phyloP scores from a whole-genome alignment of 139 green algal genomes.

The Penium margaritaceum region DNA sequence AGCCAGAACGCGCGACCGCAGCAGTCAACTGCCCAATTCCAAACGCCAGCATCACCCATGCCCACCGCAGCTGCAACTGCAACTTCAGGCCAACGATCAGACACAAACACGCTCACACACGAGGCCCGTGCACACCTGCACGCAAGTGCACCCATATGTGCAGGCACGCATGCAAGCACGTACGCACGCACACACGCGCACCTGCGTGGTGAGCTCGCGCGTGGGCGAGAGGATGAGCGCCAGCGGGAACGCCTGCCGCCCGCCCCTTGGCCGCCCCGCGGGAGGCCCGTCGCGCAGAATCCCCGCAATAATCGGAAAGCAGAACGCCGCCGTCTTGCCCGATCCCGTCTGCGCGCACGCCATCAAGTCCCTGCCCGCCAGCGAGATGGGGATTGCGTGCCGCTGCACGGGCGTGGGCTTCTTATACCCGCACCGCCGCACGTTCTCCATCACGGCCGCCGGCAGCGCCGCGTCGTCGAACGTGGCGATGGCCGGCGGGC shows the following conservation, averaged over 20 bases:
- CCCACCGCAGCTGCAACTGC: no score
- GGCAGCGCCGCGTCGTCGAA: conserved; percentile 75
- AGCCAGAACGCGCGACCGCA: no score
- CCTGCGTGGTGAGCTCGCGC: conserved; percentile 80
- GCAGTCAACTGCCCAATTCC: no score
- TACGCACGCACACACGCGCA: no score
- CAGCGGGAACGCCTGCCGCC: conserved; percentile 76
- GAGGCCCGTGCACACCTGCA: no score
- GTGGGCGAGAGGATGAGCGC: conserved; percentile 86
- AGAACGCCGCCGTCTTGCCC: conserved; percentile 97
- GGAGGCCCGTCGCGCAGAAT: conserved; percentile 69
- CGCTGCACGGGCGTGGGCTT: conserved; percentile 95
- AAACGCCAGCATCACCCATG: no score
- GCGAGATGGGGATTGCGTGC: conserved; percentile 90
- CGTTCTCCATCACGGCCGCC: conserved; percentile 72
- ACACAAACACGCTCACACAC: no score
- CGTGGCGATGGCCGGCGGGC: conserved; percentile 66
- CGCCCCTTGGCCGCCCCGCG: conserved; percentile 36
- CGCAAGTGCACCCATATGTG: no score
- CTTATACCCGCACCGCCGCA: conserved; percentile 89
- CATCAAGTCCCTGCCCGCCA: conserved; percentile 89
- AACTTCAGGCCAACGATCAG: no score
- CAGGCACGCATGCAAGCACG: no score
- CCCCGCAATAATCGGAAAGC: conserved; percentile 93
- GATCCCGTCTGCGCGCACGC: conserved; percentile 74